phyloP scores from a whole-genome alignment of 2,329 filamentous ascomycete genomes.

The Trichoderma sp. region DNA sequence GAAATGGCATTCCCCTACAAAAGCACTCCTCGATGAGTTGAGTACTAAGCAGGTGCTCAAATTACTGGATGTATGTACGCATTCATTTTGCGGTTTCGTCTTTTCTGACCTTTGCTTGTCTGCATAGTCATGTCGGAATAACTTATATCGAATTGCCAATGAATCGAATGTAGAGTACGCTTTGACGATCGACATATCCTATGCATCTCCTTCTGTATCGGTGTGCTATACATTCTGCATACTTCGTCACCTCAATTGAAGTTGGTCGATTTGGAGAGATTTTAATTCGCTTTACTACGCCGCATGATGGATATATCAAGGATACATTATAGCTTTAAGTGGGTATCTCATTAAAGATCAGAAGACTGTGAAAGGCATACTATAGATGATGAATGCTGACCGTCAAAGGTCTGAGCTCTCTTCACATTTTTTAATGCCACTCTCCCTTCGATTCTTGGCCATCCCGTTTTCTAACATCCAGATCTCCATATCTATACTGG shows the following conservation, averaged over 20 bases:
- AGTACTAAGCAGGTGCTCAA: too few relatives aligned
- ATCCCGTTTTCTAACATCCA: background rate
- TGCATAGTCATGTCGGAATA: background rate
- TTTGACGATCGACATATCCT: background rate
- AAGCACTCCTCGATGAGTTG: too few relatives aligned
- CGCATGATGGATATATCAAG: background rate
- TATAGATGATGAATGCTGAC: background rate
- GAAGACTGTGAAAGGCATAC: background rate
- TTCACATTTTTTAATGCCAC: background rate
- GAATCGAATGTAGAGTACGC: background rate
- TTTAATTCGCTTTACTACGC: background rate
- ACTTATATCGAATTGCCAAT: background rate
- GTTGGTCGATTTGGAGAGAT: background rate
- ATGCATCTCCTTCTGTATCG: background rate
- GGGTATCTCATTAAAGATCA: background rate
- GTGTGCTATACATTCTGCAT: background rate
- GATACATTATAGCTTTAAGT: background rate
- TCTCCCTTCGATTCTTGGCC: background rate
- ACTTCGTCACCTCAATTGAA: background rate
- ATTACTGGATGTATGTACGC: too few relatives aligned
- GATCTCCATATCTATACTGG: background rate
- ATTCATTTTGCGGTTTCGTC: too few relatives aligned
- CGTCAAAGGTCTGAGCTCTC: background rate
- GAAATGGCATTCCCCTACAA: too few relatives aligned
- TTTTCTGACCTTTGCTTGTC: background rate